phyloP scores from a whole-genome alignment of 441 rosid genomes.

The Cnidoscolus chayamansa region DNA sequence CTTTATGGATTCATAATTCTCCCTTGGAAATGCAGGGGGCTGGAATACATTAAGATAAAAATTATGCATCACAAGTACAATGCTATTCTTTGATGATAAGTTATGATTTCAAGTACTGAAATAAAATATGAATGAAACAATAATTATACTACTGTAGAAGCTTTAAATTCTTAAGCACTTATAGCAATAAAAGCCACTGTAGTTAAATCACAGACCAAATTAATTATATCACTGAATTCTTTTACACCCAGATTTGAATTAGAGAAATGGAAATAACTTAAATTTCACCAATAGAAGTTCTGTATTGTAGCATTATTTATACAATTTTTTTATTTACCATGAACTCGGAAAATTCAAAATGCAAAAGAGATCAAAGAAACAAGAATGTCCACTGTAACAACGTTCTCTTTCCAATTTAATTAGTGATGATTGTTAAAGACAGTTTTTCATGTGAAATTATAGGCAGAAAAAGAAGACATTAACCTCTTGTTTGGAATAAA shows the following conservation, averaged over 20 bases:
- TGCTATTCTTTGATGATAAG: neutral
- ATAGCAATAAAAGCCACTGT: neutral
- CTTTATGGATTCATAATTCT: conserved; percentile 69
- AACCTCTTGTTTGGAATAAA: too few species aligned
- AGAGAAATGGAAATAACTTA: neutral
- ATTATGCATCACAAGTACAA: neutral
- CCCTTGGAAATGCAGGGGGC: conserved; percentile 95
- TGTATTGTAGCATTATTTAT: neutral
- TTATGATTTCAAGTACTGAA: neutral
- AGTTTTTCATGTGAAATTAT: neutral
- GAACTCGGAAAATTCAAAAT: neutral
- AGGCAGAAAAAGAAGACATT: neutral
- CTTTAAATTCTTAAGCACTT: neutral
- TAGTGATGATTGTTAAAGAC: neutral
- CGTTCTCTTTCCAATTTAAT: neutral
- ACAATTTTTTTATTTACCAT: neutral
- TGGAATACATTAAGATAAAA: conserved; percentile 34
- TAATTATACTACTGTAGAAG: too few species aligned
- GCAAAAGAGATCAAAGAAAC: neutral
- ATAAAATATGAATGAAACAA: conserved; percentile 5
- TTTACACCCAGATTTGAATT: neutral
- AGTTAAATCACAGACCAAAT: neutral
- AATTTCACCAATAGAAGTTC: neutral
- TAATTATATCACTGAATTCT: neutral
- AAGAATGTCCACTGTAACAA: neutral